These are phyloP conservation scores for Choiromyces venosus DNA, from an alignment of 495 filamentous ascomycete species.

Conservation along the genomic window DNA sequence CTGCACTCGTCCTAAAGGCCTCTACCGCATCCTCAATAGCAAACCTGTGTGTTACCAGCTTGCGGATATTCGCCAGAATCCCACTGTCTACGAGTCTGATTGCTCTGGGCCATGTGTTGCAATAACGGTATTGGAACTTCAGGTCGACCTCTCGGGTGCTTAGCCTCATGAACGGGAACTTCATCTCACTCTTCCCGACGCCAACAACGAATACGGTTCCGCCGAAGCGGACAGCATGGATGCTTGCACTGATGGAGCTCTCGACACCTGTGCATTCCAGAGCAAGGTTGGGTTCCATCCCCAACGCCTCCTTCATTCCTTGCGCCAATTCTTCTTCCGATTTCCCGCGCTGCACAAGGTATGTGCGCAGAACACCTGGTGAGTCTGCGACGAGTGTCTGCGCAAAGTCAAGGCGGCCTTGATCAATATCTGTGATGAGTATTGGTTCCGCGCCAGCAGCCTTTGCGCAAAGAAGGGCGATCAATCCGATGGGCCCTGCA, in stretches of 20 bases:
- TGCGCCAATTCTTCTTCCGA: conserved; percentile 65
- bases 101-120: conserved; percentile 90
- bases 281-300: conserved; percentile 67
- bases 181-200: conserved; percentile 90
- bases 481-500: conserved; percentile 84
- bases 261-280: conserved; percentile 94
- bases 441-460: conserved; percentile 81
- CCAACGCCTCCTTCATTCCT: conserved; percentile 59
- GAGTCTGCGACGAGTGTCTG: conserved; percentile 63
- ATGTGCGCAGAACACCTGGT: conserved; percentile 56
- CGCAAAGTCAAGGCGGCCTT: conserved; percentile 73
- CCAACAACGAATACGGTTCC: conserved; percentile 92
- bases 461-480: conserved; percentile 70
- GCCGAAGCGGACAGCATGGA: conserved; percentile 84
- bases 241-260: conserved; percentile 73
- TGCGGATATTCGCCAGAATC: conserved; percentile 64
- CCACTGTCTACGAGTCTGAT: conserved; percentile 80
- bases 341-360: conserved; percentile 63
- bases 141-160: conserved; percentile 88
- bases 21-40: conserved; percentile 76
- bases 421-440: conserved; percentile 88
- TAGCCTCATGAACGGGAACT: conserved; percentile 84
- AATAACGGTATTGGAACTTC: conserved; percentile 92
- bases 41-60: conserved; percentile 83
- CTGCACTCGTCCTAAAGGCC: conserved; percentile 78